phyloP scores from a whole-genome alignment of 2,329 filamentous ascomycete species.

The Calonectria pseudoturangicola region DNA sequence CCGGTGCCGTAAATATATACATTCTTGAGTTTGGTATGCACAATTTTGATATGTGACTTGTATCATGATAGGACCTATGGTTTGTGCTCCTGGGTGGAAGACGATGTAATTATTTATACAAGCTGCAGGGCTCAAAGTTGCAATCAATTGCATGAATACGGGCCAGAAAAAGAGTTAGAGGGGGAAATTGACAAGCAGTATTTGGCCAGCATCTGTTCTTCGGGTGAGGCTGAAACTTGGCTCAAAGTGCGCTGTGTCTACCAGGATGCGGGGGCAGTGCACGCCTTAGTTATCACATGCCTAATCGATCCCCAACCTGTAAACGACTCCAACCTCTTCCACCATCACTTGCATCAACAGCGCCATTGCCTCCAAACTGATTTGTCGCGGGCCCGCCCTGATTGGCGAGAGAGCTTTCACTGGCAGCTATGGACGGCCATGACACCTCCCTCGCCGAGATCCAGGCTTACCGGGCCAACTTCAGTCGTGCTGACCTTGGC shows the following conservation, averaged over 20 bases:
- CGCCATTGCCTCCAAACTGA: not conserved
- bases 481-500: constrained; percentile 54
- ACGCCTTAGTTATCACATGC: not conserved
- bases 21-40: not conserved
- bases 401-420: not conserved
- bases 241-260: not conserved
- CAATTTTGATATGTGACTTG: constrained; percentile 12
- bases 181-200: not conserved
- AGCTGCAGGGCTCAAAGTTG: not conserved
- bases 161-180: not conserved
- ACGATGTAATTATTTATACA: constrained; percentile 29
- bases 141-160: not conserved
- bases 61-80: constrained; percentile 34
- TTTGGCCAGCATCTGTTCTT: not conserved
- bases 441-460: constrained; percentile 37
- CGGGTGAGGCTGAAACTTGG: not conserved
- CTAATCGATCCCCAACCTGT: not conserved
- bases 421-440: constrained; percentile 39
- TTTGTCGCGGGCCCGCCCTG: not conserved
- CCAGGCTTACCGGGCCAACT: constrained; percentile 54
- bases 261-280: constrained; percentile 9
- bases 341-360: constrained; percentile 17
- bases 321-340: constrained; percentile 1
- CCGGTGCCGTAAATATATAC: constrained; percentile 18
- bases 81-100: constrained; percentile 17